A percentile compares a stretch with the other conserved stretches of the same genome.
These are phyloP conservation scores for Paramecium sexaurelia DNA, from an alignment of 73 alveolate species.

Conservation along the genomic window DNA sequence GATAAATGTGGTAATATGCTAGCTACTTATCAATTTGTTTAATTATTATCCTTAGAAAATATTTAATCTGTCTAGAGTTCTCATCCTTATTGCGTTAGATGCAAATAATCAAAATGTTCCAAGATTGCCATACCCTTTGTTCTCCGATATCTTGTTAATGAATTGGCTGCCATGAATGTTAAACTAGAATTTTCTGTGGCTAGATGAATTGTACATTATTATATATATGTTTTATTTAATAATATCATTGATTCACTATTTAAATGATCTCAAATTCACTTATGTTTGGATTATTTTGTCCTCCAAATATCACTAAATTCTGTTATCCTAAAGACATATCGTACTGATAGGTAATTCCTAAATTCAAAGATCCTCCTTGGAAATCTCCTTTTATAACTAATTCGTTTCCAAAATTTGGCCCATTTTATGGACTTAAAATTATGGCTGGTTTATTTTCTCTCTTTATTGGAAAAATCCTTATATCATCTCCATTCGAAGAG, in stretches of 20 bases:
- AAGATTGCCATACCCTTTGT: conserved; percentile 97
- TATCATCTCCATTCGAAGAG: neutral
- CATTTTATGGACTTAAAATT: neutral
- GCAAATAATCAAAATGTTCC: conserved; percentile 85
- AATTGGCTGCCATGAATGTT: conserved; percentile 97
- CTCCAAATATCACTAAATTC: neutral
- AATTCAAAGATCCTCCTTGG: neutral
- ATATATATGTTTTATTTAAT: neutral
- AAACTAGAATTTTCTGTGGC: conserved; percentile 79
- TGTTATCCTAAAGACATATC: neutral
- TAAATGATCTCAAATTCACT: neutral
- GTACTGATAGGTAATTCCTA: neutral
- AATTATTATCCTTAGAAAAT: conserved; percentile 45
- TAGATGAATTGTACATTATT: neutral
- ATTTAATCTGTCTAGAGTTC: conserved; percentile 70
- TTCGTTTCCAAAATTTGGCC: conserved; percentile 38
- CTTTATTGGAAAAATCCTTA: neutral
- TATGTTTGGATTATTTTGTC: neutral
- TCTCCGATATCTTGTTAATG: conserved; percentile 92
- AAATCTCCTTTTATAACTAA: neutral
- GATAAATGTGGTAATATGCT: conserved; percentile 92
- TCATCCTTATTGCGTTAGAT: conserved; percentile 88
- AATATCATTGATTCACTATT: neutral
- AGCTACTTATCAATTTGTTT: conserved; percentile 57
- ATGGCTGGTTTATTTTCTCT: neutral